Percentiles rank a stretch among this genome's conserved stretches.
These are phyloP conservation scores for Didymosphaeria variabile DNA, from an alignment of 2,329 filamentous ascomycete species.

Conservation along the genomic window DNA sequence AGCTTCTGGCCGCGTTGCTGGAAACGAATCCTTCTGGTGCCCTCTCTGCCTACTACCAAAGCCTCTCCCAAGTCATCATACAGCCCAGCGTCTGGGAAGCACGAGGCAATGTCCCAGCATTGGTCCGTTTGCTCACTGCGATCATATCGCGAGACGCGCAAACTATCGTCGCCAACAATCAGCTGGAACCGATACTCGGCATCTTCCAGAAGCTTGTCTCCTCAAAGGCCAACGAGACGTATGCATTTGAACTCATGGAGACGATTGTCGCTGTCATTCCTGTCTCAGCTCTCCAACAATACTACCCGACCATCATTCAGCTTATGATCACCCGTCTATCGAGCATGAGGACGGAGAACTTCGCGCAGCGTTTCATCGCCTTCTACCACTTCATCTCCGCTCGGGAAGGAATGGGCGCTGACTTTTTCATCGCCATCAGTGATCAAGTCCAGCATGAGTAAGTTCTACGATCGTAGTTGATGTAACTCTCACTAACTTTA, in stretches of 20 bases:
- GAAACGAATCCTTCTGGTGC: conserved; percentile 84
- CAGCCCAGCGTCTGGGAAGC: conserved; percentile 88
- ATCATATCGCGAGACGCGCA: conserved; percentile 81
- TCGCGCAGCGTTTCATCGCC: conserved; percentile 86
- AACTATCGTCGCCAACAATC: conserved; percentile 78
- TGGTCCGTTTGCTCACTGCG: conserved; percentile 83
- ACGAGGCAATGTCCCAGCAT: conserved; percentile 89
- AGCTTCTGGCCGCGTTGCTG: conserved; percentile 88
- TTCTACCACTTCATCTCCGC: conserved; percentile 95
- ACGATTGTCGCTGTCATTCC: conserved; percentile 77
- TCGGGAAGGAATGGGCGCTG: conserved; percentile 82
- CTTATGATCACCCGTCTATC: conserved; percentile 78
- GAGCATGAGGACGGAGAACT: conserved; percentile 81
- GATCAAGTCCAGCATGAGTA: conserved; percentile 78
- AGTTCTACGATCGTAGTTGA: conserved; percentile 28
- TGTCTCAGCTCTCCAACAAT: conserved; percentile 76
- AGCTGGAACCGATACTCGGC: conserved; percentile 87
- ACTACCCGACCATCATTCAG: conserved; percentile 81
- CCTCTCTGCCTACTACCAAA: conserved; percentile 82
- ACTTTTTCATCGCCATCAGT: conserved; percentile 89
- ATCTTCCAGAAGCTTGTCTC: conserved; percentile 92
- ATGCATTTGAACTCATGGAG: conserved; percentile 91
- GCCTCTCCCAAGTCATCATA: conserved; percentile 79
- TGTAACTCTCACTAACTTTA: conserved; percentile 26
- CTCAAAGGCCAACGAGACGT: conserved; percentile 82